Percentiles rank a stretch among this genome's conserved stretches.
Conservation (phyloP, 1,284 basidiomycete genomes). For the Sporisorium graminicola region DNA sequence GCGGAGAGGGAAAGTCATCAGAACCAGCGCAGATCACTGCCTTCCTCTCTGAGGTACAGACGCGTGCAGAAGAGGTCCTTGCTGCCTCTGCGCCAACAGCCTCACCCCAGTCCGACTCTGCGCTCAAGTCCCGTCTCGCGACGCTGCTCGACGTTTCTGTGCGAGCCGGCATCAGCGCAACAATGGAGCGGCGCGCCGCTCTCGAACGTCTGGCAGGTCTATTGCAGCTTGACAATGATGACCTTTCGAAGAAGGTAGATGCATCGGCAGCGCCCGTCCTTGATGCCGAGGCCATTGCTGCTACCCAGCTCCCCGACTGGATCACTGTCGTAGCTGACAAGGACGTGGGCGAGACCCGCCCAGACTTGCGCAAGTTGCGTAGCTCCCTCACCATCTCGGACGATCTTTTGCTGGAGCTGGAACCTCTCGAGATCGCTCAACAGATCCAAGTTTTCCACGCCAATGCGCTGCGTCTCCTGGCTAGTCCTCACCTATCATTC, state of each 20-base stretch:
- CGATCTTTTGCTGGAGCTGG: slow-evolving; percentile 52
- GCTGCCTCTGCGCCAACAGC: not conserved
- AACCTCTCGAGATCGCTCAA: slow-evolving; percentile 64
- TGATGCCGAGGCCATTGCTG: not conserved
- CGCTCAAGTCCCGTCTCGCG: slow-evolving; percentile 23
- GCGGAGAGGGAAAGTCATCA: not conserved
- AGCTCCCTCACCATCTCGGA: slow-evolving; percentile 39
- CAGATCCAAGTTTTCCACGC: slow-evolving; percentile 66
- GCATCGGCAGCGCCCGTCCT: slow-evolving; percentile 8
- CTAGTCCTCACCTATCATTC: slow-evolving; percentile 27
- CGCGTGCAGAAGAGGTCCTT: slow-evolving; percentile 15
- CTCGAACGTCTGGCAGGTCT: slow-evolving; percentile 12
- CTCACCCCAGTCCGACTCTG: not conserved
- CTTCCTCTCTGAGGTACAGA: slow-evolving; percentile 25
- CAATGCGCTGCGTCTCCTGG: slow-evolving; percentile 37
- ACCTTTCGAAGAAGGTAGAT: slow-evolving; percentile 11
- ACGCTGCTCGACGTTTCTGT: slow-evolving; percentile 25
- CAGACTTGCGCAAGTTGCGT: slow-evolving; percentile 32
- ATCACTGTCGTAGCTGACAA: slow-evolving; percentile 26
- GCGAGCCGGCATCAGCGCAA: slow-evolving; percentile 19
- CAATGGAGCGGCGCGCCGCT: not conserved
- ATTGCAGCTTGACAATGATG: slow-evolving; percentile 9
- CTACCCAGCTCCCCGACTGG: slow-evolving; percentile 30
- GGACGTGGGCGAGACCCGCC: slow-evolving; percentile 12
- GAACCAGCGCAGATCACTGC: not conserved